Evolutionary conservation across 352 stramenopile genomes (phyloP).

Genomic region (Globisporangium yorkense): DNA sequence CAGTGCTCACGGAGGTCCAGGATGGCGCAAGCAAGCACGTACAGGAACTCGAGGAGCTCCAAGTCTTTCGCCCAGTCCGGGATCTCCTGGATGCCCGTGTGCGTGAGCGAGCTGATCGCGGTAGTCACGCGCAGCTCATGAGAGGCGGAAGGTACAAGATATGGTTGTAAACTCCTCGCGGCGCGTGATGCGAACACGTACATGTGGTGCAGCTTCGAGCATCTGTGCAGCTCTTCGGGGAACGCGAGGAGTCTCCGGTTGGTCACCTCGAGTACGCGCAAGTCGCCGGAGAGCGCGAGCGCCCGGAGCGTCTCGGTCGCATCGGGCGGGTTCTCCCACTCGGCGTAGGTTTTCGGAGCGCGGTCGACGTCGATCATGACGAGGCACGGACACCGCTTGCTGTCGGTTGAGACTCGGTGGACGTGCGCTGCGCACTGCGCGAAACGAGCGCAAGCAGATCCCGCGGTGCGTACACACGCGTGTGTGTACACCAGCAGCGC

Average conservation of each 20-base stretch:
- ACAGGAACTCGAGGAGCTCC: slow-evolving; percentile 32
- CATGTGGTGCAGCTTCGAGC: slow-evolving; percentile 29
- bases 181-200: slow-evolving; percentile 7
- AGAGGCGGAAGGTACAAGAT: background rate
- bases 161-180: too few relatives aligned
- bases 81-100: slow-evolving; percentile 16
- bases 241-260: slow-evolving; percentile 18
- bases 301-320: slow-evolving; percentile 14
- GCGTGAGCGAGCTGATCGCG: slow-evolving; percentile 16
- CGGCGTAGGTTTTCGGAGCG: slow-evolving; percentile 24
- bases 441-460: slow-evolving; percentile 10
- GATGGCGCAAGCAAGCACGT: background rate
- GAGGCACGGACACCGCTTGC: slow-evolving; percentile 20
- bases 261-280: slow-evolving; percentile 27
- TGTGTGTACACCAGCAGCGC: slow-evolving; percentile 8
- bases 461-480: slow-evolving; percentile 3
- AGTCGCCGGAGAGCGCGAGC: slow-evolving; percentile 17
- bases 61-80: slow-evolving; percentile 28
- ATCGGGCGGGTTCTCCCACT: slow-evolving; percentile 24
- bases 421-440: slow-evolving; percentile 20
- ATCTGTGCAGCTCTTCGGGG: slow-evolving; percentile 21
- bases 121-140: too few relatives aligned
- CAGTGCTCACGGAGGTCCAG: too few relatives aligned
- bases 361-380: slow-evolving; percentile 25
- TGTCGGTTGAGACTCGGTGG: slow-evolving; percentile 10